Evolutionary conservation across 2,329 filamentous ascomycete genomes (phyloP).

Genomic region (Tolypocladium capitatum): DNA sequence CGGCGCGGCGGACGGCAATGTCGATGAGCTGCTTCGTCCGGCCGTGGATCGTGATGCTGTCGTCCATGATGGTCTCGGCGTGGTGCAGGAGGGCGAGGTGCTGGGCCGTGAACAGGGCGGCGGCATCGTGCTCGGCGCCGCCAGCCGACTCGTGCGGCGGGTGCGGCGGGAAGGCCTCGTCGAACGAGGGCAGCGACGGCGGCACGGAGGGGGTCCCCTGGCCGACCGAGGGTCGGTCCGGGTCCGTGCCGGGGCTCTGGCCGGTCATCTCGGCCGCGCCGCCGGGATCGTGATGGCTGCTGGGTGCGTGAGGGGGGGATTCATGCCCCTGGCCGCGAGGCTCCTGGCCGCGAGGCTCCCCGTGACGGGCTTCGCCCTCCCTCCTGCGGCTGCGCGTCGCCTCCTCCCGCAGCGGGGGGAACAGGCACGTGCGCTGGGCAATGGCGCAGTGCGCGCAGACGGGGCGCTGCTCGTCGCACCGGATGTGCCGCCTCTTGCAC

Average conservation of each 20-base stretch:
- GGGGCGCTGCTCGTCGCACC: slow-evolving; percentile 28
- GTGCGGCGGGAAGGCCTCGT: slow-evolving; percentile 2
- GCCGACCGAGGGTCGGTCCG: not conserved
- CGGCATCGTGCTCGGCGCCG: not conserved
- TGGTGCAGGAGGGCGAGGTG: slow-evolving; percentile 28
- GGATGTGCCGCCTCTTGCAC: slow-evolving; percentile 27
- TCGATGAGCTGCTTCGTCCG: slow-evolving; percentile 13
- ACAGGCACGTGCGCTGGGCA: slow-evolving; percentile 23
- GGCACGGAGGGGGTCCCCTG: not conserved
- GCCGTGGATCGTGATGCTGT: slow-evolving; percentile 9
- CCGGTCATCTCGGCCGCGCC: not conserved
- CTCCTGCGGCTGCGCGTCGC: not conserved
- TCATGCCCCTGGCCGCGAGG: too few relatives aligned
- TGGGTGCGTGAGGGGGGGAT: too few relatives aligned
- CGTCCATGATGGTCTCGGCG: slow-evolving; percentile 13
- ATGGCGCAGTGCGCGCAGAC: slow-evolving; percentile 26
- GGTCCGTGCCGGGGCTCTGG: not conserved
- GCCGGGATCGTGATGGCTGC: not conserved
- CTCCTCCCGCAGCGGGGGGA: slow-evolving; percentile 8
- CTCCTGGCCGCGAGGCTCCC: too few relatives aligned
- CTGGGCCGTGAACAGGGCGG: slow-evolving; percentile 18
- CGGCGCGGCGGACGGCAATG: slow-evolving; percentile 18
- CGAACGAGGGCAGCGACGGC: slow-evolving; percentile 1
- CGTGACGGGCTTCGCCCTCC: too few relatives aligned
- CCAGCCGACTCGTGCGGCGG: not conserved